phyloP scores from a whole-genome alignment of 768 basidiomycete genomes.

The Baorangia bicolor region DNA sequence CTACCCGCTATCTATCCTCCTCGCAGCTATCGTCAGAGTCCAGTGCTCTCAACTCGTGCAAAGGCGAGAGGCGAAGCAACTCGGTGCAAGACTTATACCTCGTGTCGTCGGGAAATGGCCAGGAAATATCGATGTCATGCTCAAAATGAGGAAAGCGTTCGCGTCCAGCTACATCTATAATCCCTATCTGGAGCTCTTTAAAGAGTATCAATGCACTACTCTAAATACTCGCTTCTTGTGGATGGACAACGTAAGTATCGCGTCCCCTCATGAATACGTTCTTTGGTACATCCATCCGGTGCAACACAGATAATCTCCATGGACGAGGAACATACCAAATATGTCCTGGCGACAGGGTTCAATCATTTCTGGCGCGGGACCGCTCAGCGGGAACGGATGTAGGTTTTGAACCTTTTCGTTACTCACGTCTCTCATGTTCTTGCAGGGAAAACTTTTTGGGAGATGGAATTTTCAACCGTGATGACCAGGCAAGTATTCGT shows the following conservation, averaged over 20 bases:
- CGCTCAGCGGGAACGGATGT: constrained; percentile 66
- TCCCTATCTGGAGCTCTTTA: constrained; percentile 62
- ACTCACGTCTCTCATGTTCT: constrained; percentile 9
- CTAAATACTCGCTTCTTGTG: constrained; percentile 69
- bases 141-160: constrained; percentile 54
- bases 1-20: constrained; percentile 42
- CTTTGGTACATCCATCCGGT: not conserved
- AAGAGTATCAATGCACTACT: constrained; percentile 69
- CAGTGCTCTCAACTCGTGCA: constrained; percentile 38
- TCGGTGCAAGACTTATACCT: constrained; percentile 55
- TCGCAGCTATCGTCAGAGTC: constrained; percentile 39
- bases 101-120: constrained; percentile 69
- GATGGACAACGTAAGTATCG: constrained; percentile 57
- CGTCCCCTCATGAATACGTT: not conserved
- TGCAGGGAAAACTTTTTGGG: constrained; percentile 56
- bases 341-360: constrained; percentile 64
- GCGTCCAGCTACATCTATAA: constrained; percentile 61
- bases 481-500: constrained; percentile 53
- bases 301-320: constrained; percentile 62
- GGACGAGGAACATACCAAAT: constrained; percentile 70
- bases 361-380: constrained; percentile 65
- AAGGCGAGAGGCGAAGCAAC: constrained; percentile 41
- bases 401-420: constrained; percentile 22
- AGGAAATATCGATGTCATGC: constrained; percentile 71
- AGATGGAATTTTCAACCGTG: constrained; percentile 74